Evolutionary conservation across 176 grass and related monocot genomes (phyloP).

Genomic region (Stipa capillata): DNA sequence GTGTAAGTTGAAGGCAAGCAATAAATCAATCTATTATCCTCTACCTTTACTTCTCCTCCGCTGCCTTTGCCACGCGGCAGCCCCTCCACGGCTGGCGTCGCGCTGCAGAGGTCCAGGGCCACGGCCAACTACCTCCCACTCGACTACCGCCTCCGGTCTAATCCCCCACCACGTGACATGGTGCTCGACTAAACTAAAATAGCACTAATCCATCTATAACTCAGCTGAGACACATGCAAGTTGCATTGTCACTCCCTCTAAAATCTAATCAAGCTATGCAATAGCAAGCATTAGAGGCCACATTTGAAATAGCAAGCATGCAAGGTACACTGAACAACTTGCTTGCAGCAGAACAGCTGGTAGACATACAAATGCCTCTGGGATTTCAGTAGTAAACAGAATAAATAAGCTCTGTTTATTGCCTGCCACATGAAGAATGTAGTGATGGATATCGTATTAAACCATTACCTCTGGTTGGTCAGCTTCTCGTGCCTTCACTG

Average conservation of each 20-base stretch:
- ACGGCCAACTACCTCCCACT: too few species aligned
- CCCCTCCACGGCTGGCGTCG: too few species aligned
- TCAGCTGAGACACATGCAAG: background rate
- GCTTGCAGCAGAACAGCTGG: background rate
- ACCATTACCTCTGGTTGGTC: conserved; percentile 40
- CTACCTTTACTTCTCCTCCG: too few species aligned
- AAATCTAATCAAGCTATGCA: background rate
- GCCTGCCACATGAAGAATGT: background rate
- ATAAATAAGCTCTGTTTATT: background rate
- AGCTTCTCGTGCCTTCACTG: background rate
- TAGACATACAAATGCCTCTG: background rate
- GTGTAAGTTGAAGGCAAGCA: too few species aligned
- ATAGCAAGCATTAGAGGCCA: background rate
- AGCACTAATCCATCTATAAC: background rate
- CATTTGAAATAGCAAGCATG: background rate
- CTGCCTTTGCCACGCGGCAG: too few species aligned
- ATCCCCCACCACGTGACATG: too few species aligned
- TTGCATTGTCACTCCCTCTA: background rate
- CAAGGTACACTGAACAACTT: background rate
- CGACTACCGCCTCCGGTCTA: too few species aligned
- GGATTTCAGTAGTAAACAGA: background rate
- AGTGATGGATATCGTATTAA: background rate
- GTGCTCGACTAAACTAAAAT: background rate
- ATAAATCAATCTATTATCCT: too few species aligned
- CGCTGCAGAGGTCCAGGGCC: too few species aligned